phyloP scores from a whole-genome alignment of 306 rosid species.

The Biancaea sappan region DNA sequence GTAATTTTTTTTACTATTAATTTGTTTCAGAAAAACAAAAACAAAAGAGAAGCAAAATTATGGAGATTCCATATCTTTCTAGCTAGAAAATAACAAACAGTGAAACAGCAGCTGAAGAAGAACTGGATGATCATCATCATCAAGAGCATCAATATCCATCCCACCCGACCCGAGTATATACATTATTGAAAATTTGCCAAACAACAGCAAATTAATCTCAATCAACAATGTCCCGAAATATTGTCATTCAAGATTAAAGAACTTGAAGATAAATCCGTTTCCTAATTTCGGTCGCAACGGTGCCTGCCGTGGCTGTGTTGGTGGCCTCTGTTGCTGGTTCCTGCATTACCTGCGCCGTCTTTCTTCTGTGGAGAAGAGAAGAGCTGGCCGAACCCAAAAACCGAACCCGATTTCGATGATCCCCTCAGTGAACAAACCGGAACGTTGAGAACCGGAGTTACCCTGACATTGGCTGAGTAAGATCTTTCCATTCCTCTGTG shows the following conservation, averaged over 20 bases:
- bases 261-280: neutral
- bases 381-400: slow-evolving; percentile 78
- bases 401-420: slow-evolving; percentile 73
- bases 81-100: slow-evolving; percentile 16
- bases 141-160: slow-evolving; percentile 13
- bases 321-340: slow-evolving; percentile 26
- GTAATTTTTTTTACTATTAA: neutral
- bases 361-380: slow-evolving; percentile 79
- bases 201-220: slow-evolving; percentile 10
- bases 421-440: slow-evolving; percentile 86
- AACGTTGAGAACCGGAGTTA: slow-evolving; percentile 89
- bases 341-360: slow-evolving; percentile 39
- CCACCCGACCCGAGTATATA: slow-evolving; percentile 46
- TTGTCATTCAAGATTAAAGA: slow-evolving; percentile 32
- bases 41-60: neutral
- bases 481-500: slow-evolving; percentile 91
- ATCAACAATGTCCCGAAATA: slow-evolving; percentile 34
- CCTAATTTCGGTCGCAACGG: slow-evolving; percentile 56
- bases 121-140: neutral
- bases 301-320: slow-evolving; percentile 39
- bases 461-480: slow-evolving; percentile 81
- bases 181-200: slow-evolving; percentile 38
- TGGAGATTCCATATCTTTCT: slow-evolving; percentile 36
- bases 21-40: neutral
- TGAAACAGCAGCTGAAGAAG: slow-evolving; percentile 1